A percentile compares a stretch with the other conserved stretches of the same genome.
Conservation (phyloP, 108 stramenopile species). For the Conticribra guillardii region DNA sequence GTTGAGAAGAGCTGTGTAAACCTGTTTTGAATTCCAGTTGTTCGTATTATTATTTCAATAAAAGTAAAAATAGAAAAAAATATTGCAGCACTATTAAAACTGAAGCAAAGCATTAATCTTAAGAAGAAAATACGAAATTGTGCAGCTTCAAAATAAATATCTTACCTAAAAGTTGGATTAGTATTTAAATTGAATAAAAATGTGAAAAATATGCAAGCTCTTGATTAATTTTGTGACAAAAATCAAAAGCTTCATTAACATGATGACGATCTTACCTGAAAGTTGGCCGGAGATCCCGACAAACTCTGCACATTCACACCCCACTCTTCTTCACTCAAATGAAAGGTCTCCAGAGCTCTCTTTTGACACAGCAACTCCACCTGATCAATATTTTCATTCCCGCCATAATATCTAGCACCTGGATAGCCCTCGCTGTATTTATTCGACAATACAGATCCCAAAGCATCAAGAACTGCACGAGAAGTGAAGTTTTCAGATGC, state of each 20-base stretch:
- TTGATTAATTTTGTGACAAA: slow-evolving; percentile 10
- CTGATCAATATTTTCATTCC: slow-evolving; percentile 97
- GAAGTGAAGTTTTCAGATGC: slow-evolving; percentile 97
- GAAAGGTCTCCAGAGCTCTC: slow-evolving; percentile 95
- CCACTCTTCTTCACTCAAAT: slow-evolving; percentile 93
- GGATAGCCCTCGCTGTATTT: slow-evolving; percentile 98
- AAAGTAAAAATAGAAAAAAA: background rate
- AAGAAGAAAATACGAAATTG: too few species aligned
- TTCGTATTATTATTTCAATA: background rate
- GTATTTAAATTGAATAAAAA: too few species aligned
- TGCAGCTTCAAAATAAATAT: too few species aligned
- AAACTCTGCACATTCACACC: slow-evolving; percentile 95
- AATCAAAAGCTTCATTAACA: background rate
- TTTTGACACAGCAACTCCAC: slow-evolving; percentile 97
- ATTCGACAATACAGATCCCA: slow-evolving; percentile 97
- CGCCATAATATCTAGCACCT: slow-evolving; percentile 94
- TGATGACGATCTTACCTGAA: slow-evolving; percentile 69
- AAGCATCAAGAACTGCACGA: slow-evolving; percentile 93
- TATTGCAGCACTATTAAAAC: too few species aligned
- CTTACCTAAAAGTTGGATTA: too few species aligned
- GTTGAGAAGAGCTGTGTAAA: slow-evolving; percentile 98
- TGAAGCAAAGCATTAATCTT: too few species aligned
- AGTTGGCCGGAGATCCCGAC: slow-evolving; percentile 98
- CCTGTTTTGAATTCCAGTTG: slow-evolving; percentile 61
- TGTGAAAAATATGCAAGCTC: too few species aligned